Base-by-base conservation (phyloP, 257 asterid species). In the Solanum commersonii region DNA sequence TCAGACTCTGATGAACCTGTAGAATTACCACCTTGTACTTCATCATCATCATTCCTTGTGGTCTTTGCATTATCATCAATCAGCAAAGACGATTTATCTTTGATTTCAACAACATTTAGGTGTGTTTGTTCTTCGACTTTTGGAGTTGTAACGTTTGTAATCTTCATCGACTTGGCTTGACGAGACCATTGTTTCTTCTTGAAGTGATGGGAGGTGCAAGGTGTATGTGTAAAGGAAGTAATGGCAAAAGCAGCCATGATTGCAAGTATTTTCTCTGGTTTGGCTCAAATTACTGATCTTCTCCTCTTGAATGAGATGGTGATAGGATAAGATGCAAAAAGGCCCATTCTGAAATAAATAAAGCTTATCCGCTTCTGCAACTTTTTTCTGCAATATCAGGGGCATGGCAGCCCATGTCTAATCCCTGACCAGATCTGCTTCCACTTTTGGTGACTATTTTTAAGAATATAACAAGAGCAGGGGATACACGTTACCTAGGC, bases 181-280 rank as follows among this genome's bases (percentile, higher is more conserved):
- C 76, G 90, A 83, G 88, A 37, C 31, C 92, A 86, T 22, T 88
- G 90, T 65, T 87, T 93, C 87, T 87, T 93, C 76, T 84, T 88
- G 78, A 70, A 74, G 44, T 89, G 91, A 20, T 87, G 91, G 78
- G 95, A 92, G 88, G 88, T 84, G 89, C 87, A 91, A 91, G 91
- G 91, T 89, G 90, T 90, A 16, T 83, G 90, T 78, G 90, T 74
- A 84, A 91, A 91, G 37, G 94, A 91, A 84, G 92, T 77, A 84
- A 94, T 89, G 86, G 92, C 91, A 84, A 92, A 78, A 68, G 93
- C 91, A 87, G 95, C 95, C 98, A 94, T 94, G 31, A n/a, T 52
- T 84, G 29, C 10, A 18, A 65, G 81, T 83, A 86, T 25, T 27
- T 6, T 38, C 27, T 70, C 68, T 34, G 4, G 23, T 73, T 73